Percentiles rank a stretch among this genome's conserved stretches.
Conservation (phyloP, 768 basidiomycete genomes). For the Pisolithus microcarpus region DNA sequence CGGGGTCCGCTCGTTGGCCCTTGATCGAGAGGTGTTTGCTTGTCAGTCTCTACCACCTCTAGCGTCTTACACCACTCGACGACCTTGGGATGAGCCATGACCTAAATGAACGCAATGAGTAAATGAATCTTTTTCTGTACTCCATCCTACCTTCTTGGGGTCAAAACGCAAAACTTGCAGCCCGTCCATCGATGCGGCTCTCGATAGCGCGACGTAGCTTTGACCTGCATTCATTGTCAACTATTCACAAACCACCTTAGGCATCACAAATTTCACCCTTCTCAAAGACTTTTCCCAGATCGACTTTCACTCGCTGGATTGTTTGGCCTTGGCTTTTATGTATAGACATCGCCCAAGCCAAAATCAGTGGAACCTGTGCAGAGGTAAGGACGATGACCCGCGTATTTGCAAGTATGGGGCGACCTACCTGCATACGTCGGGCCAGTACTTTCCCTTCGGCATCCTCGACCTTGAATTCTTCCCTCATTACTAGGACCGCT, state of each 20-base stretch:
- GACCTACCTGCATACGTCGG: constrained; percentile 37
- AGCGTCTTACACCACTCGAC: constrained; percentile 36
- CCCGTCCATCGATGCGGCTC: constrained; percentile 47
- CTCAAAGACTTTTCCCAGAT: constrained; percentile 61
- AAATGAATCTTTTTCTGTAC: not conserved
- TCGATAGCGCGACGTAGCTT: constrained; percentile 44
- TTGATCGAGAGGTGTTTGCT: not conserved
- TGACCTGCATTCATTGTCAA: constrained; percentile 28
- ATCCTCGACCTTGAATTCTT: constrained; percentile 49
- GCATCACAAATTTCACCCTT: constrained; percentile 30
- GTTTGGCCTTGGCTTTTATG: constrained; percentile 78
- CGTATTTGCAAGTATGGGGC: not conserved
- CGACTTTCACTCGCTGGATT: constrained; percentile 55
- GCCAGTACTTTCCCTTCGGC: constrained; percentile 44
- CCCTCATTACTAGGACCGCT: constrained; percentile 41
- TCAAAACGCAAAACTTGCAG: constrained; percentile 49
- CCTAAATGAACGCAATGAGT: constrained; percentile 19
- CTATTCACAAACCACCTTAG: no score
- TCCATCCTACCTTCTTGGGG: constrained; percentile 37
- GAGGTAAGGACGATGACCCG: not conserved
- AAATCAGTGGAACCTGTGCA: constrained; percentile 59
- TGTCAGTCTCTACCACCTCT: not conserved
- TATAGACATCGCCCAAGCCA: constrained; percentile 73
- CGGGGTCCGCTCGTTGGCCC: not conserved
- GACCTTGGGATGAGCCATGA: constrained; percentile 38